phyloP scores from a whole-genome alignment of 495 filamentous ascomycete species.

The Trichoderma gamsii region DNA sequence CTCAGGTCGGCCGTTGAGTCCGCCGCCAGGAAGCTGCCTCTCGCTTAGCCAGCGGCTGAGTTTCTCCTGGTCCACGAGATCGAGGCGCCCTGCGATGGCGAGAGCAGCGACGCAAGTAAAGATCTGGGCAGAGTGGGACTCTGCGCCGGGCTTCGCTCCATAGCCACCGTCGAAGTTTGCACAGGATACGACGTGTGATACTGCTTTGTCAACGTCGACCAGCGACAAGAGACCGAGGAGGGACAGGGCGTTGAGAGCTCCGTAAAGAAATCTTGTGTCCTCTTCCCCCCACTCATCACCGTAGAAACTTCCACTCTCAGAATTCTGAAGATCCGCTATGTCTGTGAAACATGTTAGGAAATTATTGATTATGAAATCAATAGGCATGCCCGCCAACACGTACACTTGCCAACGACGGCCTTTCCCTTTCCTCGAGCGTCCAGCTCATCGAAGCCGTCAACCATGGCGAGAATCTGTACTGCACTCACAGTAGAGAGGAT shows the following conservation, averaged over 20 bases:
- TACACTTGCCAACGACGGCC: slow-evolving; percentile 67
- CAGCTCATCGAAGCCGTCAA: slow-evolving; percentile 80
- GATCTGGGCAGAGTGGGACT: slow-evolving; percentile 88
- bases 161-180: slow-evolving; percentile 92
- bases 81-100: slow-evolving; percentile 71
- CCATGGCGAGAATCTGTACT: slow-evolving; percentile 78
- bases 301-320: slow-evolving; percentile 73
- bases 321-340: slow-evolving; percentile 76
- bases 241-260: slow-evolving; percentile 78
- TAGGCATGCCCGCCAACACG: slow-evolving; percentile 23
- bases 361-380: not conserved
- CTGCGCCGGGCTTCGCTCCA: slow-evolving; percentile 78
- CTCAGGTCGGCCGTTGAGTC: slow-evolving; percentile 89
- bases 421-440: slow-evolving; percentile 64
- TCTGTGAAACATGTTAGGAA: slow-evolving; percentile 42
- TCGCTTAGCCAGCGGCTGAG: slow-evolving; percentile 90
- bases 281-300: slow-evolving; percentile 95
- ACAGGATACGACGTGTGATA: slow-evolving; percentile 70
- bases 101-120: slow-evolving; percentile 92
- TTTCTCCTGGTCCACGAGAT: slow-evolving; percentile 75
- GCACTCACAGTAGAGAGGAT: slow-evolving; percentile 92
- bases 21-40: slow-evolving; percentile 77
- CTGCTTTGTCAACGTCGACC: slow-evolving; percentile 72
- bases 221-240: slow-evolving; percentile 64
- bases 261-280: slow-evolving; percentile 91